Evolutionary conservation across 257 asterid species (phyloP).

Genomic region (Ehretia macrophylla): DNA sequence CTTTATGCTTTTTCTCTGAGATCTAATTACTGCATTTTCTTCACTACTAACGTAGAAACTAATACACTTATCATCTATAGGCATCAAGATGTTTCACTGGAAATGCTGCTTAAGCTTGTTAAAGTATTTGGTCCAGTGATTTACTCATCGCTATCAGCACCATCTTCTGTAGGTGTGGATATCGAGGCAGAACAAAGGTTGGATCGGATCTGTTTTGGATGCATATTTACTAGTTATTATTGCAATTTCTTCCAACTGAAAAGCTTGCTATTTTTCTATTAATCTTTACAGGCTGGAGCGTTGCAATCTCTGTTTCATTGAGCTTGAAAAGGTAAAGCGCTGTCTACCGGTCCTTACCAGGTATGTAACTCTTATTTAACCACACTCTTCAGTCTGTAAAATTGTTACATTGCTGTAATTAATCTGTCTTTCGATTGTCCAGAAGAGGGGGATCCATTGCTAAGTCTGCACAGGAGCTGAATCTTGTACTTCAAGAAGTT

Average conservation of each 20-base stretch:
- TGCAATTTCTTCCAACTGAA: constrained; percentile 12
- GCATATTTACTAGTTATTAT: neutral
- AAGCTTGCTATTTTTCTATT: constrained; percentile 19
- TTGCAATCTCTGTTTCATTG: constrained; percentile 78
- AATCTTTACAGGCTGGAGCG: constrained; percentile 73
- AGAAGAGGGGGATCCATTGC: constrained; percentile 94
- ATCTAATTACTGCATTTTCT: neutral
- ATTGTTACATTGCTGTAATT: neutral
- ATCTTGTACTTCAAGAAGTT: constrained; percentile 76
- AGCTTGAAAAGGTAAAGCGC: constrained; percentile 83
- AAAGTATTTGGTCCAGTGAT: constrained; percentile 88
- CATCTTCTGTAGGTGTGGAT: constrained; percentile 91
- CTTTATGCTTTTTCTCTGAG: too few relatives aligned
- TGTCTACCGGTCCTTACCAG: constrained; percentile 68
- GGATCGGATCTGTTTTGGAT: constrained; percentile 9
- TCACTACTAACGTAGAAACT: constrained; percentile 18
- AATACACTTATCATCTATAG: constrained; percentile 35
- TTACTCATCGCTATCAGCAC: constrained; percentile 77
- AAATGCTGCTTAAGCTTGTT: constrained; percentile 81
- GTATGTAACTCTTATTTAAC: constrained; percentile 30
- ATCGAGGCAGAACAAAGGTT: constrained; percentile 97
- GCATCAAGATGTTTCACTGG: constrained; percentile 84
- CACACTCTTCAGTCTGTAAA: constrained; percentile 10
- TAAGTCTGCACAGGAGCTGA: constrained; percentile 83
- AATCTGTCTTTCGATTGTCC: constrained; percentile 23